Percentiles rank a stretch among this genome's conserved stretches.
Conservation (phyloP, 139 green algal species). For the Asterochloris erici region DNA sequence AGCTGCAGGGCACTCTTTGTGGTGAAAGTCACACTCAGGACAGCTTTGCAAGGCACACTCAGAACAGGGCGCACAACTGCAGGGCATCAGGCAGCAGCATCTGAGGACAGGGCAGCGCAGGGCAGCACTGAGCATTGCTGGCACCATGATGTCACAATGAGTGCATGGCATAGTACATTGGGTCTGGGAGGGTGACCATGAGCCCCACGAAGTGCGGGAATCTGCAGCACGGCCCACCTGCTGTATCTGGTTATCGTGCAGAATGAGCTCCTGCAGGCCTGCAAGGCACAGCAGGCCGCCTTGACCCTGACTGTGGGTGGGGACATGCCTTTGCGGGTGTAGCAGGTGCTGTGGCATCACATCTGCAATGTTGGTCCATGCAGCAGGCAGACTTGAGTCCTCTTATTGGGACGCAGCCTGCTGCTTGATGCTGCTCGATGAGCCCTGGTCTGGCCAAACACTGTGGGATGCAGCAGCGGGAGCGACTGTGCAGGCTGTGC, state of each 20-base stretch:
- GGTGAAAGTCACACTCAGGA: not conserved
- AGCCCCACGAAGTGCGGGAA: too few species aligned
- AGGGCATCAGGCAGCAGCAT: not conserved
- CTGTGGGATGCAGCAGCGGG: too few species aligned
- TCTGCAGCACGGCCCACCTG: slow-evolving; percentile 28
- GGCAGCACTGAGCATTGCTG: too few species aligned
- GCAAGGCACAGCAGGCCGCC: not conserved
- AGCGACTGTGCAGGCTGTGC: too few species aligned
- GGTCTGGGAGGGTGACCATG: not conserved
- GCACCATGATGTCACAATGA: not conserved
- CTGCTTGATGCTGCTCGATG: too few species aligned
- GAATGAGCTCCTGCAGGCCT: slow-evolving; percentile 66
- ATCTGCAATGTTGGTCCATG: slow-evolving; percentile 28
- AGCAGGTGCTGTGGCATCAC: not conserved
- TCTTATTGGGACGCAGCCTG: slow-evolving; percentile 6
- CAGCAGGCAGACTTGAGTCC: too few species aligned
- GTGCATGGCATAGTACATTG: not conserved
- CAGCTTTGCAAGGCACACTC: not conserved
- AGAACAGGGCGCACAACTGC: not conserved
- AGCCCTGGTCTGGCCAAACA: too few species aligned
- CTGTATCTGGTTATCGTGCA: slow-evolving; percentile 81
- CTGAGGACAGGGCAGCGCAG: not conserved
- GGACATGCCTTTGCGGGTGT: not conserved
- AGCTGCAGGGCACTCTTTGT: slow-evolving; percentile 40
- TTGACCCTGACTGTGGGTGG: not conserved